Base-by-base conservation (phyloP, 179 eudicot genomes). In the Spinacia oleracea region DNA sequence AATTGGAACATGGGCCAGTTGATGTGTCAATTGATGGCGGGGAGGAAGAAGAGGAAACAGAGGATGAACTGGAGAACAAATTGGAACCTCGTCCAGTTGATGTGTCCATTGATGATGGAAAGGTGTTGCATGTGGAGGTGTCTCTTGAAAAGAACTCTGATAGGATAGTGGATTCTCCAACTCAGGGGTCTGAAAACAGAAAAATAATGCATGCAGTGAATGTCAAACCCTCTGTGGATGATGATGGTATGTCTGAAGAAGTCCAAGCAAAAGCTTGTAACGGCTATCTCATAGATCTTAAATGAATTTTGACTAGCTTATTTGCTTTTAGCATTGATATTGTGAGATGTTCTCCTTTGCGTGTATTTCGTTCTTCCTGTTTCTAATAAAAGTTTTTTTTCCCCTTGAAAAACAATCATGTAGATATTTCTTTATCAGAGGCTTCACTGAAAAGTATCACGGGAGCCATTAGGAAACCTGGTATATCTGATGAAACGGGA, bases 1-100 rank as follows among this genome's bases (percentile, higher is more conserved):
- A 63, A 11, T 72, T 68, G 76, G 50, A 76, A 72, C 75, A 25
- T 20, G 48, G 46, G 65, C 29, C 55, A 50, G 75, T 56, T 71
- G 65, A 80, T 29, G 45, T 68, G 72, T 67, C 78, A 4, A 43
- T 55, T 58, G 40, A 77, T 27, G 77, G 82, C 42, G 31, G 55
- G 62, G 43, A 70, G 27, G 58, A 53, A 20, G 58, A 53, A 6
- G 76, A 78, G 77, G 75, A 60, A n/a, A 78, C 79, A 11, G 78
- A 75, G 78, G 82, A 75, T 75, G 82, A 82, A 62, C 40, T 59
- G 29, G 80, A 83, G 70, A 63, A 83, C 42, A 48, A 59, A 9
- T 70, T 72, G 74, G 45, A 75, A 71, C 74, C 40, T 23, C 23
- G 43, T 51, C 43, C 50, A 43, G 77, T 53, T 69, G 62, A 79